Evolutionary conservation across 306 rosid species (phyloP).

Genomic region (Cucurbita ficifolia): DNA sequence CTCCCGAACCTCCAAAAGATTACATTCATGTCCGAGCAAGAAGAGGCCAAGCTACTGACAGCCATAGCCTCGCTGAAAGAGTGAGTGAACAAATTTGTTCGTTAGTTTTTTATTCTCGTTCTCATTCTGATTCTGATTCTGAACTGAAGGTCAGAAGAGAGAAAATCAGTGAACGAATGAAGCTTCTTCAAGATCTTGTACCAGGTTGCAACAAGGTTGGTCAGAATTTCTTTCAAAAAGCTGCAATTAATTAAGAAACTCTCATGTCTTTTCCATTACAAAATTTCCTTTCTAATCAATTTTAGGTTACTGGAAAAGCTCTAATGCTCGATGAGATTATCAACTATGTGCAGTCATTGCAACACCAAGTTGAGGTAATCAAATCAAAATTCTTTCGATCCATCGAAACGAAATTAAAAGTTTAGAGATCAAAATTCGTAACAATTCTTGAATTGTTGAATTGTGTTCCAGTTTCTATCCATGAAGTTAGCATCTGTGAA

Average conservation of each 20-base stretch:
- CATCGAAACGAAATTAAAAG: background rate
- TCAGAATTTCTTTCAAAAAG: background rate
- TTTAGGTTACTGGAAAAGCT: conserved; percentile 91
- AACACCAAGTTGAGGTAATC: conserved; percentile 85
- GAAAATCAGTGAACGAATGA: conserved; percentile 96
- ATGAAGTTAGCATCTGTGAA: conserved; percentile 89
- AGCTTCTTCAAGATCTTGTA: conserved; percentile 89
- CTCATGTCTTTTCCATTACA: background rate
- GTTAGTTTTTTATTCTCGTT: background rate
- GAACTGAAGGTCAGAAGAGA: conserved; percentile 68
- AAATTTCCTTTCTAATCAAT: background rate
- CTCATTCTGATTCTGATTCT: background rate
- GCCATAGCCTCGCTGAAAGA: conserved; percentile 98
- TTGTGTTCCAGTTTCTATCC: conserved; percentile 54
- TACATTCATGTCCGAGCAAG: conserved; percentile 97
- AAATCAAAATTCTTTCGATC: background rate
- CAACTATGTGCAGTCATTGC: conserved; percentile 95
- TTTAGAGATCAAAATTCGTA: too few relatives aligned
- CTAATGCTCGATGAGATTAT: conserved; percentile 95
- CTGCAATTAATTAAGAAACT: background rate
- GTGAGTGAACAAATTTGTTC: conserved; percentile 27
- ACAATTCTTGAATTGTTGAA: too few relatives aligned
- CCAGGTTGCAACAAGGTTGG: conserved; percentile 93
- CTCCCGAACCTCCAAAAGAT: conserved; percentile 71
- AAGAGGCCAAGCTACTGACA: conserved; percentile 98